phyloP scores from a whole-genome alignment of 2,329 filamentous ascomycete genomes.

The Fusarium sp. region DNA sequence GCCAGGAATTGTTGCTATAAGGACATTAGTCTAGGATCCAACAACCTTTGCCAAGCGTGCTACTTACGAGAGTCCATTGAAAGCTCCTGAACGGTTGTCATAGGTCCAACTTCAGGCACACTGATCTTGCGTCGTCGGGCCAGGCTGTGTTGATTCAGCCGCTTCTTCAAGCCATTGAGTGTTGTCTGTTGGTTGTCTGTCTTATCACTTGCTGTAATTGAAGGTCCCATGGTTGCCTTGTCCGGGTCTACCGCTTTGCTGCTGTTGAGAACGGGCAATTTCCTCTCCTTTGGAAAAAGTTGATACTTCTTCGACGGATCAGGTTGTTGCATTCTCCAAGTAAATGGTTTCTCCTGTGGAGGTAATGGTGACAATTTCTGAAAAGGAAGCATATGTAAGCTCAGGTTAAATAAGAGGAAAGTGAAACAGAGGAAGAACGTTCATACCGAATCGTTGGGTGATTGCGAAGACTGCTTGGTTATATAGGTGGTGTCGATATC shows the following conservation, averaged over 20 bases:
- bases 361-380: slow-evolving; percentile 44
- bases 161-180: slow-evolving; percentile 58
- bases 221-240: slow-evolving; percentile 58
- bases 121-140: slow-evolving; percentile 70
- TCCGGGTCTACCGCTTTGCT: slow-evolving; percentile 64
- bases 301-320: slow-evolving; percentile 67
- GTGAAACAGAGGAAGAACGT: slow-evolving; percentile 14
- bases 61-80: slow-evolving; percentile 76
- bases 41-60: not conserved
- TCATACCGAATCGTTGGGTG: slow-evolving; percentile 58
- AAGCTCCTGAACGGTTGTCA: slow-evolving; percentile 75
- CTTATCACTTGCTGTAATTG: slow-evolving; percentile 55
- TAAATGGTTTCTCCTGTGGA: slow-evolving; percentile 60
- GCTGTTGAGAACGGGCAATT: slow-evolving; percentile 52
- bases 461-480: slow-evolving; percentile 59
- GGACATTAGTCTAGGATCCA: slow-evolving; percentile 31
- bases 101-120: slow-evolving; percentile 71
- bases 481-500: slow-evolving; percentile 62
- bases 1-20: slow-evolving; percentile 72
- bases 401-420: slow-evolving; percentile 5
- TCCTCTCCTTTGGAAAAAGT: slow-evolving; percentile 66
- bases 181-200: slow-evolving; percentile 51
- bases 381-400: slow-evolving; percentile 28
- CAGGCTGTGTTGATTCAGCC: slow-evolving; percentile 67
- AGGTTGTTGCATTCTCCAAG: slow-evolving; percentile 69